Percentiles rank a stretch among this genome's conserved stretches.
Evolutionary conservation across 139 green algal genomes (phyloP).

Genomic region (Zygnema circumcarinatum): DNA sequence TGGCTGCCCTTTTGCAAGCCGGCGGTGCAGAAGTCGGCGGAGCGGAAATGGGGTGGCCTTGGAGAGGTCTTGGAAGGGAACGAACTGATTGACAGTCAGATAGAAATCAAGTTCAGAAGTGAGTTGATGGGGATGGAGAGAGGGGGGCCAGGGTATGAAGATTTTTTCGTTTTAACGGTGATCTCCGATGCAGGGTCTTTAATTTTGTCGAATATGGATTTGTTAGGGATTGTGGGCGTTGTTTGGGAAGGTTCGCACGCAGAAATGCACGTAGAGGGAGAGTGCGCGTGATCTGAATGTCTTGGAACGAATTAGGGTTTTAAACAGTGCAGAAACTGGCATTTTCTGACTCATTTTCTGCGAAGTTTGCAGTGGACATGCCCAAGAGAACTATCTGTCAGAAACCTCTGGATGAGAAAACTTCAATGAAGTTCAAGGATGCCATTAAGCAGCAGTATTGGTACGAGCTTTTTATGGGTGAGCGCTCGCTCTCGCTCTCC

Average conservation of each 20-base stretch:
- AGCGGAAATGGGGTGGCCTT: constrained; percentile 91
- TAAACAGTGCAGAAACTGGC: too few species aligned
- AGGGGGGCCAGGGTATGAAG: too few species aligned
- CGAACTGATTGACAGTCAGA: constrained; percentile 90
- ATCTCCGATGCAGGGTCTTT: too few species aligned
- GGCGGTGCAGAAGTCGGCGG: constrained; percentile 32
- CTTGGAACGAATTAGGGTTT: too few species aligned
- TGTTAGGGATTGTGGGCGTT: too few species aligned
- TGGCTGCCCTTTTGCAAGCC: constrained; percentile 90
- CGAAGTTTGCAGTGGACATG: constrained; percentile 66
- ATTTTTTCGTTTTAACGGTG: too few species aligned
- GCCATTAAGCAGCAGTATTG: constrained; percentile 81
- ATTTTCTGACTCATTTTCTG: too few species aligned
- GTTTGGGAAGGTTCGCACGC: too few species aligned
- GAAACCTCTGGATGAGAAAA: constrained; percentile 67
- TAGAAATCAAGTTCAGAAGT: constrained; percentile 86
- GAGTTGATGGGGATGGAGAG: constrained; percentile 8
- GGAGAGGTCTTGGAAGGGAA: constrained; percentile 96
- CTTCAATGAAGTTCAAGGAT: constrained; percentile 75
- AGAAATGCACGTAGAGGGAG: too few species aligned
- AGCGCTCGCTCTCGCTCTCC: constrained; percentile 31
- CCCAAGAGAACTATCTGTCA: constrained; percentile 81
- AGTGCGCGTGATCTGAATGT: too few species aligned
- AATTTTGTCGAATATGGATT: too few species aligned
- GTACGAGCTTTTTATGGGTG: constrained; percentile 91